Conservation (phyloP, 495 filamentous ascomycete genomes). For the Rostrohypoxylon terebratum region DNA sequence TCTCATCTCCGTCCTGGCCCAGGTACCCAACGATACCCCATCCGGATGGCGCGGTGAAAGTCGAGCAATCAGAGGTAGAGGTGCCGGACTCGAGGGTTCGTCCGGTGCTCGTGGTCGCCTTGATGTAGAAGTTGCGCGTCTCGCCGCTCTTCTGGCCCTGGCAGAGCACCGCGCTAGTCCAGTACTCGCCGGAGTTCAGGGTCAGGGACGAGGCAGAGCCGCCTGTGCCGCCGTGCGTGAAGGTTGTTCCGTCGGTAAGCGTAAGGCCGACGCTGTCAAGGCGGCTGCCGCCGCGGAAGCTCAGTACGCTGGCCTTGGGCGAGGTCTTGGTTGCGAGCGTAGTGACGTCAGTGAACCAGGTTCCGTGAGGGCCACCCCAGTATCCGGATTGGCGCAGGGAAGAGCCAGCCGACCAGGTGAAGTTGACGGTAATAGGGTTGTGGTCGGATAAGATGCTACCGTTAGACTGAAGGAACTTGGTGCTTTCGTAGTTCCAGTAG, state of each 20-base stretch:
- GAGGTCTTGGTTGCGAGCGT: slow-evolving; percentile 46
- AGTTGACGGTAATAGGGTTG: slow-evolving; percentile 67
- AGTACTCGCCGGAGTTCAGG: slow-evolving; percentile 61
- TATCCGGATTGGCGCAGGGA: slow-evolving; percentile 60
- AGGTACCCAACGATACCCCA: slow-evolving; percentile 69
- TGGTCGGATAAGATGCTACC: slow-evolving; percentile 70
- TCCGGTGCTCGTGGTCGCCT: slow-evolving; percentile 65
- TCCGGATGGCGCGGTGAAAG: slow-evolving; percentile 62
- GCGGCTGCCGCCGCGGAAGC: slow-evolving; percentile 61
- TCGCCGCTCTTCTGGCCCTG: slow-evolving; percentile 60
- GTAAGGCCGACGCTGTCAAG: slow-evolving; percentile 64
- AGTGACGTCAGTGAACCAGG: slow-evolving; percentile 68
- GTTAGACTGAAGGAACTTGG: slow-evolving; percentile 63
- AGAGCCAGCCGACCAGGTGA: slow-evolving; percentile 60
- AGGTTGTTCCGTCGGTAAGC: slow-evolving; percentile 57
- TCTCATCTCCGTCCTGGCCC: slow-evolving; percentile 67
- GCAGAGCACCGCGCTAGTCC: slow-evolving; percentile 65
- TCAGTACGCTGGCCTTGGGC: slow-evolving; percentile 54
- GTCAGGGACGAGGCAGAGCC: slow-evolving; percentile 59
- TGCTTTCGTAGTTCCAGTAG: slow-evolving; percentile 61
- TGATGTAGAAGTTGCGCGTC: slow-evolving; percentile 69
- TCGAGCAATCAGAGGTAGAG: slow-evolving; percentile 61
- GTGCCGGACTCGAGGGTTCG: slow-evolving; percentile 62
- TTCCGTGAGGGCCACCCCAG: slow-evolving; percentile 65
- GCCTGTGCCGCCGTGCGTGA: slow-evolving; percentile 68